phyloP scores from a whole-genome alignment of 345 rosid genomes.

The Eucalyptus regnans region DNA sequence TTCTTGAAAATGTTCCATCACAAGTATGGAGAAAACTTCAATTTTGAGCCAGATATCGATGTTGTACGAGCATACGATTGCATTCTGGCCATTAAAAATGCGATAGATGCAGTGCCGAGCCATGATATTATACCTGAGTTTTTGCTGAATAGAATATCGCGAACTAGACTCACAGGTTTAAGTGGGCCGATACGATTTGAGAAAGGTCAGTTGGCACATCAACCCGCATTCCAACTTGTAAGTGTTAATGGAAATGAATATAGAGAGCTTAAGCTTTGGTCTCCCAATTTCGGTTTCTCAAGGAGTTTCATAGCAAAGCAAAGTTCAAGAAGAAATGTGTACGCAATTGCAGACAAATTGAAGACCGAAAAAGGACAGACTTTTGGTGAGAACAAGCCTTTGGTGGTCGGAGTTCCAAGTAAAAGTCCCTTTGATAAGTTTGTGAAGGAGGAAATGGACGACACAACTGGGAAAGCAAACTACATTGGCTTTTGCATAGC shows the following conservation, averaged over 20 bases:
- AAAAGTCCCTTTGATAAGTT: conserved; percentile 27
- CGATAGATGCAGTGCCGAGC: neutral
- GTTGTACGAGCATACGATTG: conserved; percentile 31
- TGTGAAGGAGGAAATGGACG: conserved; percentile 10
- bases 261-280: conserved; percentile 29
- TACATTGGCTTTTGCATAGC: conserved; percentile 42
- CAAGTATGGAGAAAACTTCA: conserved; percentile 7
- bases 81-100: conserved; percentile 3
- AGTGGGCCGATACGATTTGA: conserved; percentile 22
- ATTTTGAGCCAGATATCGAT: conserved; percentile 15
- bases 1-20: conserved; percentile 2
- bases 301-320: neutral
- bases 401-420: conserved; percentile 34
- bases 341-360: neutral
- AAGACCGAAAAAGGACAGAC: conserved; percentile 25
- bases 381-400: neutral
- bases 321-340: neutral
- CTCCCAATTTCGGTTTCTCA: conserved; percentile 16
- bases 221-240: conserved; percentile 5
- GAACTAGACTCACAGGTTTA: conserved; percentile 21
- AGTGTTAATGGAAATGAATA: conserved; percentile 28
- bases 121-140: neutral
- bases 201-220: neutral
- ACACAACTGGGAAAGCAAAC: neutral
- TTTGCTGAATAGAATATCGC: conserved; percentile 2